Conservation (phyloP, 208 protist species). For the Acanthamoeba lenticulata region DNA sequence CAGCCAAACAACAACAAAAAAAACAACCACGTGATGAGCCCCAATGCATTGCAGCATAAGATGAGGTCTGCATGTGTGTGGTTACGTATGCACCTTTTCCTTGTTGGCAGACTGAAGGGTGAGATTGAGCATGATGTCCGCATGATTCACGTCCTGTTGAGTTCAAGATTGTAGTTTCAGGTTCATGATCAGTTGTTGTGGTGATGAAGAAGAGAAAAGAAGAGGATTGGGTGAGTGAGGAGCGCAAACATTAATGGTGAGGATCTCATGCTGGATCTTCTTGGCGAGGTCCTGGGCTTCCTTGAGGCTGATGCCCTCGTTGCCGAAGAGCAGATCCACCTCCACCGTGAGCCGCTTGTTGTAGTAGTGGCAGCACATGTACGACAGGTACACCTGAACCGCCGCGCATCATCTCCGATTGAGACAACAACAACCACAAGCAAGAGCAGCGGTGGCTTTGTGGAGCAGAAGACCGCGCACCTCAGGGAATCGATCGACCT, state of each 20-base stretch:
- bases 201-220: background rate
- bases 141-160: background rate
- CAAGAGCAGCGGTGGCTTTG: background rate
- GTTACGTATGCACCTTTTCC: background rate
- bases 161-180: too few relatives aligned
- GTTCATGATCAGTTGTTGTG: too few relatives aligned
- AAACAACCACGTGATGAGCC: too few relatives aligned
- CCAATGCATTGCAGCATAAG: too few relatives aligned
- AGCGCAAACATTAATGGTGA: background rate
- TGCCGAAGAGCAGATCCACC: background rate
- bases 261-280: background rate
- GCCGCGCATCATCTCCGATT: background rate
- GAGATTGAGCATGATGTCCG: constrained; percentile 13
- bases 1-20: too few relatives aligned
- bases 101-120: constrained; percentile 24
- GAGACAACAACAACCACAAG: background rate
- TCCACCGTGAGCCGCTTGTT: constrained; percentile 7
- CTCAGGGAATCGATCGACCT: constrained; percentile 5
- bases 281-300: background rate
- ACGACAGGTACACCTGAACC: background rate
- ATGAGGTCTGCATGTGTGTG: too few relatives aligned
- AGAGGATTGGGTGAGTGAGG: too few relatives aligned
- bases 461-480: background rate
- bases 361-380: constrained; percentile 36
- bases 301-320: constrained; percentile 7